phyloP scores from a whole-genome alignment of 495 filamentous ascomycete genomes.

The Aspergillus steynii region DNA sequence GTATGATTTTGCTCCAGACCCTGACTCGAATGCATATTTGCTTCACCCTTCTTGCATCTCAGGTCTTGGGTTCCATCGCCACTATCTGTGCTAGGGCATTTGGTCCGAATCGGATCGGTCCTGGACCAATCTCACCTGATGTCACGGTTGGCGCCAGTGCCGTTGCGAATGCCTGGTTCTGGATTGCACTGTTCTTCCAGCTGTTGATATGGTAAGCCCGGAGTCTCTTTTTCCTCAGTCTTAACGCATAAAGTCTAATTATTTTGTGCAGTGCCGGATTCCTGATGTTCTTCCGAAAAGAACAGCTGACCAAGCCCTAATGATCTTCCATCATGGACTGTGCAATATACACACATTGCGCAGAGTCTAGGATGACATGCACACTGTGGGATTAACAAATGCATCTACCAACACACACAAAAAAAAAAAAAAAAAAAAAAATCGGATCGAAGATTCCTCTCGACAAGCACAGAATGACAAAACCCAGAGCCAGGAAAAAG shows the following conservation, averaged over 20 bases:
- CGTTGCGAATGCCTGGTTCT: constrained; percentile 62
- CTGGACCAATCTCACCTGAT: constrained; percentile 50
- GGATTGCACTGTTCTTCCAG: constrained; percentile 63
- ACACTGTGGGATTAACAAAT: not conserved
- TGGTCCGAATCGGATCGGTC: constrained; percentile 50
- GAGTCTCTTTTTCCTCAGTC: not conserved
- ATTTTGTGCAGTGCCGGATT: constrained; percentile 52
- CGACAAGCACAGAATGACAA: too few species aligned
- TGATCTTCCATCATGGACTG: not conserved
- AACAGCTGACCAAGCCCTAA: constrained; percentile 68
- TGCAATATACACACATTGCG: not conserved
- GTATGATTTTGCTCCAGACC: constrained; percentile 54
- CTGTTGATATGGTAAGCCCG: constrained; percentile 55
- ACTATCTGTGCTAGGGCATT: constrained; percentile 49
- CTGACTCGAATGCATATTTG: constrained; percentile 52
- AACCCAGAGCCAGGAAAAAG: not conserved
- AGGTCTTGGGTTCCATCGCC: constrained; percentile 51
- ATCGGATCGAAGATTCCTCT: too few species aligned
- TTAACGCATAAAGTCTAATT: not conserved
- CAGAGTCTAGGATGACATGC: not conserved
- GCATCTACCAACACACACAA: not conserved
- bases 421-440: not conserved
- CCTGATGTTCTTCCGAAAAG: constrained; percentile 70
- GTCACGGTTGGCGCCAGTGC: constrained; percentile 45
- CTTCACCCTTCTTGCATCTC: constrained; percentile 51